Base-by-base conservation (phyloP, 2,329 filamentous ascomycete species). In the Paecilomyces variotii region DNA sequence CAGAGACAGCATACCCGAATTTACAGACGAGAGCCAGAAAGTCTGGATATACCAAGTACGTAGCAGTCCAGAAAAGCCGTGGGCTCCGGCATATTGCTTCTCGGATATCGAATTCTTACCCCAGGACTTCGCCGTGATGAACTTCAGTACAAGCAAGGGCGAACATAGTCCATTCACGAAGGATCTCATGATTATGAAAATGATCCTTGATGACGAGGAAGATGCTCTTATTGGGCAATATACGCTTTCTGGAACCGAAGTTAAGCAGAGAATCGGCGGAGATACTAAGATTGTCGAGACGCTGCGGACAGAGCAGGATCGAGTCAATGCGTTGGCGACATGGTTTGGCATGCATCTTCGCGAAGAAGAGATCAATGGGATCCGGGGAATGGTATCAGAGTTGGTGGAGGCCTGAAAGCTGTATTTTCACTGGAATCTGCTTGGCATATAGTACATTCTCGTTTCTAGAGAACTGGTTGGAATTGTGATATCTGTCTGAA, bases 41-140 rank as follows among this genome's bases (percentile, higher is more conserved):
- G 70, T 82, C 58, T 89, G 86, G 86, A 79, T 88, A 58, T 87
- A 86, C 66, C 80, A 88, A 70, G 82, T 83, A 62, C 79, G 82
- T 28, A 79, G 82, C 61, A 70, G 72, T 3, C 51, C 67, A 0
- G 72, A 79, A 0, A 74, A 72, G 53, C 75, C 77, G 1, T 91
- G 87, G 84, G 75, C 79, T 25, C 75, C 82, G 1, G 81, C 79
- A 54, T 90, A 89, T 69, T 83, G 80, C 61, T 91, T 91, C 69
- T 80, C 81, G 1, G 84, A 88, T 60, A 75, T 80, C 14, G 86
- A 89, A 70, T 89, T 87, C 69, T 68, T 84, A 34, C 80, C 79
- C 3, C 70, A 75, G 51, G 87, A 89, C 70, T 89, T 84, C 65
- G 79, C 78, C 35, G 75, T 86, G 4, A 78, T 87, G 76, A 88